Percentiles rank a stretch among this genome's conserved stretches.
These are phyloP conservation scores for Saccharomycopsis crataegensis DNA, from an alignment of 1,139 yeast species.

Conservation along the genomic window DNA sequence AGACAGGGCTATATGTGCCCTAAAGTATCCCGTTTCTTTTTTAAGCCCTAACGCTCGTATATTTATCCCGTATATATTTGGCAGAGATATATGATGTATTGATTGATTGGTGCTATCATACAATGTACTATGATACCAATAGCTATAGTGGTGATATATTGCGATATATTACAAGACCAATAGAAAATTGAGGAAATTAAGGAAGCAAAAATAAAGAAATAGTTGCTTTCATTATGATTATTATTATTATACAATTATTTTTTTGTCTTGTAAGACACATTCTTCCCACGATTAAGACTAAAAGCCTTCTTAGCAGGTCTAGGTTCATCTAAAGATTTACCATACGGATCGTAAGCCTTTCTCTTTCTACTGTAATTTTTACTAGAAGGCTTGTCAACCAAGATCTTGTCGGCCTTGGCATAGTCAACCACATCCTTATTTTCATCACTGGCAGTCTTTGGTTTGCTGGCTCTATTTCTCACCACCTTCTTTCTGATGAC, in stretches of 20 bases:
- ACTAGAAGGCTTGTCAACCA: conserved; percentile 26
- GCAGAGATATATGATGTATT: too few relatives aligned
- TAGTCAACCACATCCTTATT: conserved; percentile 37
- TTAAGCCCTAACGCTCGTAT: too few relatives aligned
- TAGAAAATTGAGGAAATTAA: too few relatives aligned
- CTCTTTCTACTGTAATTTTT: conserved; percentile 32
- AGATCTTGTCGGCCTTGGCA: conserved; percentile 40
- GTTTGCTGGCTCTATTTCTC: conserved; percentile 19
- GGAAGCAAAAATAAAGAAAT: too few relatives aligned
- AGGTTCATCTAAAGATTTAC: conserved; percentile 41
- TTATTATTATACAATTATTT: neutral
- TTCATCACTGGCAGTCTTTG: conserved; percentile 19
- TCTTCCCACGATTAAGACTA: conserved; percentile 38
- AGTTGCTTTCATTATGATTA: too few relatives aligned
- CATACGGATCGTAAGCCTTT: conserved; percentile 57
- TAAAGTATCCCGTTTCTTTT: too few relatives aligned
- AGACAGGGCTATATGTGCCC: too few relatives aligned
- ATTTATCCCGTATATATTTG: too few relatives aligned
- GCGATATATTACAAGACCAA: too few relatives aligned
- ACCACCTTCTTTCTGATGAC: conserved; percentile 36
- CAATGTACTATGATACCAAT: too few relatives aligned
- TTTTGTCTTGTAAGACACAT: conserved; percentile 39
- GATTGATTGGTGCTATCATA: too few relatives aligned
- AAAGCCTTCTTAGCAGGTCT: conserved; percentile 40
- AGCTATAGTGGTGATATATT: too few relatives aligned